Evolutionary conservation across 441 rosid species (phyloP).

Genomic region (Bocquillonia castaneifolia): DNA sequence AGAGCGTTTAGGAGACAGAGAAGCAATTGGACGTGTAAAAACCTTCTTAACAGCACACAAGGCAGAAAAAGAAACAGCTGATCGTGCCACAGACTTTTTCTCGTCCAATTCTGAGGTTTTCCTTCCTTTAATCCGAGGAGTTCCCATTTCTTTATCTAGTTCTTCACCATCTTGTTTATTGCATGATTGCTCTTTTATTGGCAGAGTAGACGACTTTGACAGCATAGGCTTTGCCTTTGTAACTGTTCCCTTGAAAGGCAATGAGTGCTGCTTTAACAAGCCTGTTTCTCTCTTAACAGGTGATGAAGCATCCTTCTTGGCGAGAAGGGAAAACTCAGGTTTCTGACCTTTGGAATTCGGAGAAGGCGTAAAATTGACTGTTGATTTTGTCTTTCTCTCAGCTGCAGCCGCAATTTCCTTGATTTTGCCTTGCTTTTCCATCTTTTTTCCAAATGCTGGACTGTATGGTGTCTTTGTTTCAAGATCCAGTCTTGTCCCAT

Average conservation of each 20-base stretch:
- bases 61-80: constrained; percentile 16
- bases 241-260: constrained; percentile 17
- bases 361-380: constrained; percentile 24
- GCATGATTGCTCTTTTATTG: constrained; percentile 8
- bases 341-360: constrained; percentile 20
- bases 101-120: constrained; percentile 18
- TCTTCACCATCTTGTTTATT: constrained; percentile 9
- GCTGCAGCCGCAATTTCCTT: constrained; percentile 14
- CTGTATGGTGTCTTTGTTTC: constrained; percentile 35
- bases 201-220: constrained; percentile 13
- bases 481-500: constrained; percentile 38
- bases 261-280: constrained; percentile 24
- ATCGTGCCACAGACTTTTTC: constrained; percentile 26
- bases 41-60: constrained; percentile 21
- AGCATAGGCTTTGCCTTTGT: constrained; percentile 13
- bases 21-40: constrained; percentile 16
- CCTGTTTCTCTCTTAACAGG: constrained; percentile 24
- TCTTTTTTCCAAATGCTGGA: constrained; percentile 19
- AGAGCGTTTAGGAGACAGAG: constrained; percentile 31
- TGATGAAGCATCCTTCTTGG: constrained; percentile 22
- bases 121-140: constrained; percentile 27
- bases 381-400: constrained; percentile 31
- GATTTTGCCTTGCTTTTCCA: constrained; percentile 23
- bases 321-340: constrained; percentile 21
- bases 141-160: constrained; percentile 14